Percentiles rank a stretch among this genome's conserved stretches.
phyloP scores from a whole-genome alignment of 2,329 filamentous ascomycete species.

The Orbilia blumenaviensis region DNA sequence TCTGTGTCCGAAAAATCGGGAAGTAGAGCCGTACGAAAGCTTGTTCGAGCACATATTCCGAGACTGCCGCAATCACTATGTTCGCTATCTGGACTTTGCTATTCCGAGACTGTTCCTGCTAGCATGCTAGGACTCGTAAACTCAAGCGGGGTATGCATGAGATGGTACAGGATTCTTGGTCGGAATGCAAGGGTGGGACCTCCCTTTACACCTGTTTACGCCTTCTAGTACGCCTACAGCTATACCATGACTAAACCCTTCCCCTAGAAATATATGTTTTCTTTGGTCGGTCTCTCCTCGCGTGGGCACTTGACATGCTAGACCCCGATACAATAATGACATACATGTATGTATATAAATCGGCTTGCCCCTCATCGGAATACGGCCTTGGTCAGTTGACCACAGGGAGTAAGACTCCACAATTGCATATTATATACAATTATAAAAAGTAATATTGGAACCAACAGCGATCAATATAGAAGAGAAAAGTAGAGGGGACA shows the following conservation, averaged over 20 bases:
- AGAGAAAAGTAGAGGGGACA: too few relatives aligned
- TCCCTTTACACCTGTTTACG: neutral
- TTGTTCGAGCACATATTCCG: neutral
- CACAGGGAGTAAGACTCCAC: too few relatives aligned
- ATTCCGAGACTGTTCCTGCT: neutral
- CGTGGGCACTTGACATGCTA: too few relatives aligned
- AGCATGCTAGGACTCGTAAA: neutral
- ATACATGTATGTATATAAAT: neutral
- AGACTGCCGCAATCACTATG: neutral
- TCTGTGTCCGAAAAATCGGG: neutral
- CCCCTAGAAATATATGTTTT: too few relatives aligned
- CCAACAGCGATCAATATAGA: too few relatives aligned
- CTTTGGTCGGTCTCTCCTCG: neutral
- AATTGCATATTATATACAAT: too few relatives aligned
- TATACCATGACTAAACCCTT: neutral
- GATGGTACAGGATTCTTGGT: neutral
- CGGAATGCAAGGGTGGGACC: neutral
- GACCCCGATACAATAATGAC: neutral
- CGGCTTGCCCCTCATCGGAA: too few relatives aligned
- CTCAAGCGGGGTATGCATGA: conserved; percentile 31
- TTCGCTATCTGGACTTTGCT: neutral
- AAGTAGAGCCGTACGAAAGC: neutral
- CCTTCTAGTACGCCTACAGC: neutral
- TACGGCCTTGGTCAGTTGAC: too few relatives aligned
- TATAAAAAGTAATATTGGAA: too few relatives aligned